Conservation (phyloP, 257 asterid species). For the Haberlea rhodopensis region DNA sequence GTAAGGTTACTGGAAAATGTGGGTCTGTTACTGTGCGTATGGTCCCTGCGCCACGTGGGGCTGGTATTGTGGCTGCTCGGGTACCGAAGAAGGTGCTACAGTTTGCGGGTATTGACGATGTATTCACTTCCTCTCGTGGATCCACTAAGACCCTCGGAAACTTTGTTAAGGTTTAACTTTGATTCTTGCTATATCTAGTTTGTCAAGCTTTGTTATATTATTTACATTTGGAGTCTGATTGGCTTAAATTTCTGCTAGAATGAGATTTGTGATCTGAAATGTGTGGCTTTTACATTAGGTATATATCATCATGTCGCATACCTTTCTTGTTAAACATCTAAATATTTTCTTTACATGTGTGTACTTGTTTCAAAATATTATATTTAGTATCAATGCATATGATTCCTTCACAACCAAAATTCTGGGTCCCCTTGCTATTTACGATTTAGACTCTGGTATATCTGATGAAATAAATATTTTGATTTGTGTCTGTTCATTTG, state of each 20-base stretch:
- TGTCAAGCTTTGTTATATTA: neutral
- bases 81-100: slow-evolving; percentile 65
- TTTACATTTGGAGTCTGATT: neutral
- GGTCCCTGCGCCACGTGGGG: slow-evolving; percentile 67
- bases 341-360: no score
- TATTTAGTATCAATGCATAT: no score
- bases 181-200: neutral
- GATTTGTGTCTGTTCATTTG: neutral
- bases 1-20: slow-evolving; percentile 64
- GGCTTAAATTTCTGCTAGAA: neutral
- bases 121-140: slow-evolving; percentile 56
- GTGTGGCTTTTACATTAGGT: neutral
- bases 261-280: neutral
- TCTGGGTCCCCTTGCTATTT: no score
- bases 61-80: slow-evolving; percentile 62
- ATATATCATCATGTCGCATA: no score
- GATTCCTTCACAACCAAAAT: no score
- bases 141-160: slow-evolving; percentile 65
- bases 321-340: no score
- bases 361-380: no score
- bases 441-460: no score
- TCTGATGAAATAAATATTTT: neutral
- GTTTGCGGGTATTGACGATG: slow-evolving; percentile 65
- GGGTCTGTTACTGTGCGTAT: slow-evolving; percentile 59
- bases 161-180: slow-evolving; percentile 44